Conservation (phyloP, 1,139 yeast species). For the Ogataea hybrid region DNA sequence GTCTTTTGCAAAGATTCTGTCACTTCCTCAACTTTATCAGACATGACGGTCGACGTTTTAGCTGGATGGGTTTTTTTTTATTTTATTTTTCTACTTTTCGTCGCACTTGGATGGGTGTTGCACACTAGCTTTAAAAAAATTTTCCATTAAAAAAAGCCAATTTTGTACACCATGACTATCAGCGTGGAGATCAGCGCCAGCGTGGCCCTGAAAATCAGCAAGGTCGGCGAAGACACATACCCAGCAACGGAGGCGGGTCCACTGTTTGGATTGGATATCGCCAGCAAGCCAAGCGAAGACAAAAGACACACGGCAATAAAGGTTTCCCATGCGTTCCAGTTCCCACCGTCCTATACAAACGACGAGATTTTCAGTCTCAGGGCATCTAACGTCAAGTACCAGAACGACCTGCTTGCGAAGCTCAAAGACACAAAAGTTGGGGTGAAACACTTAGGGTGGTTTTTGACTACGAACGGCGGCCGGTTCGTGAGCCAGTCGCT, state of each 20-base stretch:
- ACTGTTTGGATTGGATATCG: conserved; percentile 66
- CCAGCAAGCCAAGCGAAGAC: conserved; percentile 32
- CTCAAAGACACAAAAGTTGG: conserved; percentile 67
- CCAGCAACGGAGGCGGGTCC: conserved; percentile 75
- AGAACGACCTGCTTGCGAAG: conserved; percentile 63
- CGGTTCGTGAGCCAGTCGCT: conserved; percentile 64
- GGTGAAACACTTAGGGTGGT: conserved; percentile 80
- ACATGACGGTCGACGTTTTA: conserved; percentile 29
- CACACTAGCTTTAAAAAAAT: conserved; percentile 5
- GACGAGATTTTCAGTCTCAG: conserved; percentile 50
- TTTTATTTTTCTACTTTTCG: not conserved
- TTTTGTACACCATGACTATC: conserved; percentile 1
- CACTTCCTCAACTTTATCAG: conserved; percentile 50
- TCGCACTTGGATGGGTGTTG: conserved; percentile 1
- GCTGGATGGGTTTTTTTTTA: not conserved
- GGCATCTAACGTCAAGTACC: conserved; percentile 65
- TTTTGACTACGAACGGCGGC: conserved; percentile 68
- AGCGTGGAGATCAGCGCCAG: conserved; percentile 51
- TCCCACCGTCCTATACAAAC: conserved; percentile 51
- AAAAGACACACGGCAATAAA: conserved; percentile 41
- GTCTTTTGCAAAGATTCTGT: conserved; percentile 84
- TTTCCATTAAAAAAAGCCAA: conserved; percentile 2
- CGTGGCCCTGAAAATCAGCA: conserved; percentile 67
- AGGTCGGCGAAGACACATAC: conserved; percentile 68
- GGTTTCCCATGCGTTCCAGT: conserved; percentile 60